These are phyloP conservation scores for Scutellaria minor DNA, from an alignment of 257 asterid species.

Conservation along the genomic window DNA sequence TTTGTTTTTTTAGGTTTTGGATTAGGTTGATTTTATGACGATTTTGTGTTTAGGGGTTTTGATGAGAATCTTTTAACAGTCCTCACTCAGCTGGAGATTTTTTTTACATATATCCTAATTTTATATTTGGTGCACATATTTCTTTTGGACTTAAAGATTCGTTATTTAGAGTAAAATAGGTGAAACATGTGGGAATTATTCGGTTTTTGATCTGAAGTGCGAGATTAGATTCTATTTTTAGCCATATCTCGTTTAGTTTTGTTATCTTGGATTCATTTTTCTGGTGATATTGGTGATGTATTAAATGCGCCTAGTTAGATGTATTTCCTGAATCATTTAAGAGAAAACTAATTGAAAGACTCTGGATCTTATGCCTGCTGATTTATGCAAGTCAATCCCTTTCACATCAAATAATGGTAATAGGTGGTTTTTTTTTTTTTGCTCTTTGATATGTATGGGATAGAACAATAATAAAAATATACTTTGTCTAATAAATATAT, in stretches of 20 bases:
- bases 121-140: conserved; percentile 22
- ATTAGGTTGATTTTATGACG: conserved; percentile 18
- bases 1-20: conserved; percentile 5
- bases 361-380: neutral
- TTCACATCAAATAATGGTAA: too few species aligned
- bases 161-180: conserved; percentile 16
- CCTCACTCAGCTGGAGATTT: conserved; percentile 15
- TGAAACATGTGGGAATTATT: conserved; percentile 20
- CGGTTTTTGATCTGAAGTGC: conserved; percentile 19
- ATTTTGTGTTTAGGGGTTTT: conserved; percentile 2
- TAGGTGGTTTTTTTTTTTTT: too few species aligned
- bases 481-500: too few species aligned
- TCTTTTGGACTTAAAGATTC: conserved; percentile 19
- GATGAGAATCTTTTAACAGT: conserved; percentile 19
- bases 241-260: conserved; percentile 13
- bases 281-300: conserved; percentile 17
- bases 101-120: neutral
- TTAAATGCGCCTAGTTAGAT: neutral
- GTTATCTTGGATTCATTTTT: neutral
- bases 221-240: conserved; percentile 23
- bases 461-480: too few species aligned
- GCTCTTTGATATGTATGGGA: too few species aligned
- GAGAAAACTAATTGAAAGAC: neutral
- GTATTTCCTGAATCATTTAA: neutral
- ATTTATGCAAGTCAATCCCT: neutral